Conservation (phyloP, 805 yeast species). For the Kazachstania bromeliacearum region DNA sequence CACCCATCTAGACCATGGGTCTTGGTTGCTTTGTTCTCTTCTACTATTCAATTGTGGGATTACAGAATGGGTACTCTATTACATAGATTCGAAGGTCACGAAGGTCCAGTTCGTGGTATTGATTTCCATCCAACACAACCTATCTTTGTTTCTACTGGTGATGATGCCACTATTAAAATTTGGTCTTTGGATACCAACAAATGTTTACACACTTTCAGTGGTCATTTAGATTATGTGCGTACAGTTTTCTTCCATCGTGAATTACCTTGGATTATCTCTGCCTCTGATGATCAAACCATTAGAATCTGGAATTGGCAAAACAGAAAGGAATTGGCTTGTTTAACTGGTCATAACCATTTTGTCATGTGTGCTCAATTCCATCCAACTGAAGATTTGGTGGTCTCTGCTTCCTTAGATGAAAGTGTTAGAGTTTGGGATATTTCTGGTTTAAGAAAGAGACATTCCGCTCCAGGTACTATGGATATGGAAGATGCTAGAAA, state of each 20-base stretch:
- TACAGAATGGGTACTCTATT: slow-evolving; percentile 97
- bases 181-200: slow-evolving; percentile 92
- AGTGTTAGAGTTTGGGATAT: slow-evolving; percentile 99
- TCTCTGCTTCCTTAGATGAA: slow-evolving; percentile 92
- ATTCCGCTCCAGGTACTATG: slow-evolving; percentile 64
- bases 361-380: slow-evolving; percentile 98
- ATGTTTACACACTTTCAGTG: slow-evolving; percentile 82
- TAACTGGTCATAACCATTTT: slow-evolving; percentile 97
- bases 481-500: slow-evolving; percentile 36
- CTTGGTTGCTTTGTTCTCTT: slow-evolving; percentile 85
- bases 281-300: slow-evolving; percentile 96
- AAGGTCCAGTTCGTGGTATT: slow-evolving; percentile 93
- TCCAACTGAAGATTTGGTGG: slow-evolving; percentile 88
- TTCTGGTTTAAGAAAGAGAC: slow-evolving; percentile 86
- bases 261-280: slow-evolving; percentile 93
- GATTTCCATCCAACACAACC: slow-evolving; percentile 98
- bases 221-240: slow-evolving; percentile 92
- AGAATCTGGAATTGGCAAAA: slow-evolving; percentile 99
- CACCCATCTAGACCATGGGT: slow-evolving; percentile 94
- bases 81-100: slow-evolving; percentile 95
- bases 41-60: slow-evolving; percentile 99
- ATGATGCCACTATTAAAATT: slow-evolving; percentile 87
- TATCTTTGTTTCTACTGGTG: slow-evolving; percentile 93
- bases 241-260: slow-evolving; percentile 92
- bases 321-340: slow-evolving; percentile 90